A percentile compares a stretch with the other conserved stretches of the same genome.
These are phyloP conservation scores for Trametes cinnabarina DNA, from an alignment of 768 basidiomycete genomes.

Conservation along the genomic window DNA sequence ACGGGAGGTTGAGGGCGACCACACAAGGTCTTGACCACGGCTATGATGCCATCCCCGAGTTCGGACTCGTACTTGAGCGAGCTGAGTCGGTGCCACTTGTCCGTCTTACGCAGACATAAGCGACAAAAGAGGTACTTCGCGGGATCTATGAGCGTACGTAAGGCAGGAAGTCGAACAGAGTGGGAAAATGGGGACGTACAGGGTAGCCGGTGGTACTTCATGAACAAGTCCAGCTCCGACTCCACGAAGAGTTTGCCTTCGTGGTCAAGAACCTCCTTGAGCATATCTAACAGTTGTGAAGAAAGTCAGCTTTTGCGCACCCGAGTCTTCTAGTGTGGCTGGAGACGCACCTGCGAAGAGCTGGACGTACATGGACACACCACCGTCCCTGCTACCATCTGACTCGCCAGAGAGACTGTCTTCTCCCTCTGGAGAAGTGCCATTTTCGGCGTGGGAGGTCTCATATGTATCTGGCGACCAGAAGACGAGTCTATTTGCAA, in stretches of 20 bases:
- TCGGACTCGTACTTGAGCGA: slow-evolving; percentile 43
- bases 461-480: slow-evolving; percentile 1
- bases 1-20: not conserved
- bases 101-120: slow-evolving; percentile 57
- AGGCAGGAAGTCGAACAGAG: no score
- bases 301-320: not conserved
- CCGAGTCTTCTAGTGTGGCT: no score
- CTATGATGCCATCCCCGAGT: slow-evolving; percentile 39
- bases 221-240: slow-evolving; percentile 46
- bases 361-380: slow-evolving; percentile 22
- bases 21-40: slow-evolving; percentile 48
- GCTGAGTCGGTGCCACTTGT: slow-evolving; percentile 51
- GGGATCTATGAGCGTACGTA: slow-evolving; percentile 1
- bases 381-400: not conserved
- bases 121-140: slow-evolving; percentile 62
- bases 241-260: slow-evolving; percentile 53
- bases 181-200: slow-evolving; percentile 40
- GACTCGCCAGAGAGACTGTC: not conserved
- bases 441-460: not conserved
- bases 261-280: slow-evolving; percentile 46
- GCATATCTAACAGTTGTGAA: slow-evolving; percentile 45
- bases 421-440: not conserved
- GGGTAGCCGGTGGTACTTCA: slow-evolving; percentile 41
- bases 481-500: slow-evolving; percentile 10
- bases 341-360: slow-evolving; percentile 20